These are phyloP conservation scores for Debaryomyces fabryi DNA, from an alignment of 1,139 yeast genomes.

Conservation along the genomic window DNA sequence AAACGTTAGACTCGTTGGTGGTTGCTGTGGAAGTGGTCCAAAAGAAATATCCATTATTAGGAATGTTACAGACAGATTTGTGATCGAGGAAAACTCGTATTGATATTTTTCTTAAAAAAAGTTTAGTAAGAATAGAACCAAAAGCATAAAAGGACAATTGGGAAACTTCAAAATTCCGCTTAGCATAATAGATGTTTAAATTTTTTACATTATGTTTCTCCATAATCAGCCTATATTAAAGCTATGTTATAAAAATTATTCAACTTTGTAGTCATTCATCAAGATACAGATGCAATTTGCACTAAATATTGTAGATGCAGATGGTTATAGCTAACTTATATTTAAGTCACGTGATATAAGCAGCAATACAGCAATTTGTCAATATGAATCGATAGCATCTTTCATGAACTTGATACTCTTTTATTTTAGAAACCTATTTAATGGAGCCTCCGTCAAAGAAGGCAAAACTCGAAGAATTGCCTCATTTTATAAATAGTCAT, in stretches of 20 bases:
- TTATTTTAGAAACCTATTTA: background rate
- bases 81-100: background rate
- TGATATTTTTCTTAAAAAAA: background rate
- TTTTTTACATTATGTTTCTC: no score
- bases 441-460: slow-evolving; percentile 13
- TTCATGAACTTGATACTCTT: background rate
- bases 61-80: background rate
- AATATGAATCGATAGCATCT: background rate
- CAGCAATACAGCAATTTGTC: background rate
- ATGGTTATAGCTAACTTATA: no score
- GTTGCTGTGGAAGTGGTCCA: slow-evolving; percentile 62
- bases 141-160: no score
- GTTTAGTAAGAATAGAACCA: background rate
- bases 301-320: no score
- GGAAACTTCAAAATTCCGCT: no score
- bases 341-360: background rate
- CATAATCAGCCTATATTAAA: no score
- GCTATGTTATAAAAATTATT: no score
- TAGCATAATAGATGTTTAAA: no score
- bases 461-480: slow-evolving; percentile 17
- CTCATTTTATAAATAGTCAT: slow-evolving; percentile 17
- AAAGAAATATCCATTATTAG: slow-evolving; percentile 31
- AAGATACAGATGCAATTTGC: no score
- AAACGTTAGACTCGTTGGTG: slow-evolving; percentile 50
- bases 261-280: no score